Evolutionary conservation across 352 stramenopile genomes (phyloP).

Genomic region (Plasmopara muralis): DNA sequence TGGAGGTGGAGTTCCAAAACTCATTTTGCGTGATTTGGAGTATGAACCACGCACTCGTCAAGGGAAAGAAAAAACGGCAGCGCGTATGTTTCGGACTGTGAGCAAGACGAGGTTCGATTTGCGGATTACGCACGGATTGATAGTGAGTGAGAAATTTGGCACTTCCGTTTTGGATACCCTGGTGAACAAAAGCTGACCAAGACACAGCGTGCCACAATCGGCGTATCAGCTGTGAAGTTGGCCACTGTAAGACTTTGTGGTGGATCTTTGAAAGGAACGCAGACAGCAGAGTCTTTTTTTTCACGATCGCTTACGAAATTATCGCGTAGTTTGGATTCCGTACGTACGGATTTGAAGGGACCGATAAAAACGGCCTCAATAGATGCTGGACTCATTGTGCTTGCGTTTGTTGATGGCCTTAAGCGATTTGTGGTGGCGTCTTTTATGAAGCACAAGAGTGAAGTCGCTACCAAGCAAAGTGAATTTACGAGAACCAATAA

Average conservation of each 20-base stretch:
- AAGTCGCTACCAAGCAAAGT: not conserved
- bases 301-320: conserved; percentile 1
- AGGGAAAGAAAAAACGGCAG: not conserved
- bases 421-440: not conserved
- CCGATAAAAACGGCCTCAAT: not conserved
- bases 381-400: not conserved
- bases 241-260: not conserved
- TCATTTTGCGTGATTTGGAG: not conserved
- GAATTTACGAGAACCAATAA: not conserved
- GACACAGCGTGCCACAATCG: not conserved
- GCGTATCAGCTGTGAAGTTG: not conserved
- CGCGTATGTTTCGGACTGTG: not conserved
- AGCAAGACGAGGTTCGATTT: not conserved
- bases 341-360: not conserved
- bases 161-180: not conserved
- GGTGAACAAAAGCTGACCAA: not conserved
- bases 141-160: not conserved
- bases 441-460: not conserved
- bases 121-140: not conserved
- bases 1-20: no score
- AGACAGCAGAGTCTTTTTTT: not conserved
- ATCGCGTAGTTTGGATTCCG: not conserved
- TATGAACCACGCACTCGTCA: not conserved
- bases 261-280: not conserved
- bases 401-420: not conserved